Conservation (phyloP, 768 basidiomycete genomes). For the Mycena leptocephala region DNA sequence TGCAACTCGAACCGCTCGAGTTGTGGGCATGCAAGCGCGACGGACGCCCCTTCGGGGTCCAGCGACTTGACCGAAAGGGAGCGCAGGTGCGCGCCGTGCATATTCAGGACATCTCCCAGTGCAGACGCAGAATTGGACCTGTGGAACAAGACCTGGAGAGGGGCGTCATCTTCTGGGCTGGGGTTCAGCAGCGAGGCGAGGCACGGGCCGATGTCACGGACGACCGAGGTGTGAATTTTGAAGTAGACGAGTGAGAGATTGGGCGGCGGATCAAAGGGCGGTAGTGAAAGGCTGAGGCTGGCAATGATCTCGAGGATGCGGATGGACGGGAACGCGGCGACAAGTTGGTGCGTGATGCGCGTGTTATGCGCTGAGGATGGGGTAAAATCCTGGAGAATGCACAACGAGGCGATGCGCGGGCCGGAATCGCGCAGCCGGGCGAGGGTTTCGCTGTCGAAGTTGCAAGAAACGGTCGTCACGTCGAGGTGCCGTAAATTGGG, state of each 20-base stretch:
- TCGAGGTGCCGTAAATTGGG: slow-evolving; percentile 35
- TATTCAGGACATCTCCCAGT: background rate
- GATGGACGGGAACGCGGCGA: slow-evolving; percentile 24
- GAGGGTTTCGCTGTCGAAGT: slow-evolving; percentile 16
- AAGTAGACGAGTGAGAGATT: slow-evolving; percentile 15
- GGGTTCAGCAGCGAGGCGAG: slow-evolving; percentile 24
- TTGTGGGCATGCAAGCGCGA: background rate
- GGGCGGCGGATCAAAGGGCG: slow-evolving; percentile 23
- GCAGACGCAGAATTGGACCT: background rate
- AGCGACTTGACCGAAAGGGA: slow-evolving; percentile 18
- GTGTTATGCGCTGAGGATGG: background rate
- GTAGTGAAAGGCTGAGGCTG: background rate
- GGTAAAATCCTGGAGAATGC: slow-evolving; percentile 27
- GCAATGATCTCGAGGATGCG: slow-evolving; percentile 29
- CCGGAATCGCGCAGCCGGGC: slow-evolving; percentile 5
- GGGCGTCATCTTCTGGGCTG: background rate
- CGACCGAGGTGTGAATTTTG: slow-evolving; percentile 17
- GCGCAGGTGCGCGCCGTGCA: slow-evolving; percentile 21
- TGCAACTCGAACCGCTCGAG: slow-evolving; percentile 33
- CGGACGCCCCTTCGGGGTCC: background rate
- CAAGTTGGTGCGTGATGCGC: slow-evolving; percentile 26
- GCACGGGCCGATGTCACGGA: slow-evolving; percentile 15
- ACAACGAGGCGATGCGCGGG: slow-evolving; percentile 18
- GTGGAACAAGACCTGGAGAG: slow-evolving; percentile 28
- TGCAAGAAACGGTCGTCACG: slow-evolving; percentile 27